Base-by-base conservation (phyloP, 2,329 filamentous ascomycete genomes). In the Ceratocystiopsis sp. region DNA sequence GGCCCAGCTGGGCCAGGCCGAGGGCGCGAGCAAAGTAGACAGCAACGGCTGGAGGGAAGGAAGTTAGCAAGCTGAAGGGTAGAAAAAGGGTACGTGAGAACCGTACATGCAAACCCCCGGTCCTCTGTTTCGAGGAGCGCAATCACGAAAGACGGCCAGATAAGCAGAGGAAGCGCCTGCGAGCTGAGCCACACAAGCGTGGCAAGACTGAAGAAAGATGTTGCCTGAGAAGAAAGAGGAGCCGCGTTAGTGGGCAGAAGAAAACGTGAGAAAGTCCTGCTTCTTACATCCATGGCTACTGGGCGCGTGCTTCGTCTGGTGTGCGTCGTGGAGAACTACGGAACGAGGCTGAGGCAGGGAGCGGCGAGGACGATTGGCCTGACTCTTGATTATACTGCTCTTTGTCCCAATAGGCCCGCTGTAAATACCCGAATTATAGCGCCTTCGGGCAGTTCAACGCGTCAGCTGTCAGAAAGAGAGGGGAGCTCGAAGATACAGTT, bases 11-110 rank as follows among this genome's bases (percentile, higher is more conserved):
- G 29, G 75, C 64, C 45, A 87, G 64, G 49, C 80, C 83, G 1
- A 85, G 68, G 25, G 70, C 74, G 37, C 82, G 79, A 42, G 75
- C 75, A 57, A 87, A 78, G 67, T 89, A 89, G 44, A 34, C 33
- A 13, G 86, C 80, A 32, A 84, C 65, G 19, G 61, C 76, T 74
- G 50, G 4, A 7, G 2, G 17, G 11, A 14, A n/a, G 19, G 10
- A 18, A 6, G n/a, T 19, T 4, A n/a, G 7, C n/a, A n/a, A 39
- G 37, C 0, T 15, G 12, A n/a, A 11, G 13, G 10, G 8, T n/a
- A 4, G 38, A 19, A 15, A 14, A 21, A 13, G 17, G 2, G 2
- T 10, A 11, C 4, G 25, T 29, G 25, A 29, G 6, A 10, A 8
- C 25, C 25, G 5, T 29, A 29, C 25, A 29, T 7, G 25, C 10